These are phyloP conservation scores for Tricholomella constricta DNA, from an alignment of 768 basidiomycete species.

Conservation along the genomic window DNA sequence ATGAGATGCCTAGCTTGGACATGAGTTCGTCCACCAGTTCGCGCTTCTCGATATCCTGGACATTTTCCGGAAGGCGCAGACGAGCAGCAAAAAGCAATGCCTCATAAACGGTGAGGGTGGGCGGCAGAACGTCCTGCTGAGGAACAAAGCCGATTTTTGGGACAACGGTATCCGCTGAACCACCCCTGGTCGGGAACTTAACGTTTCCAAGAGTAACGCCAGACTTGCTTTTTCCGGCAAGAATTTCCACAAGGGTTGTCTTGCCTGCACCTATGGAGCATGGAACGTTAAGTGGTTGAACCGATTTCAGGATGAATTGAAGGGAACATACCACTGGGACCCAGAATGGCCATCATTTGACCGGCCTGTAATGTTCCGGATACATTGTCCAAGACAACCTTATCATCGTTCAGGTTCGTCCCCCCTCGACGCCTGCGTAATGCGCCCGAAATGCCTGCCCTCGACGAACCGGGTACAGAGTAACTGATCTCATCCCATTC, in stretches of 20 bases:
- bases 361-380: conserved; percentile 75
- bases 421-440: conserved; percentile 13
- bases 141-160: conserved; percentile 85
- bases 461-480: conserved; percentile 42
- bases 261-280: conserved; percentile 83
- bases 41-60: conserved; percentile 61
- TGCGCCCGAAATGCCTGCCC: conserved; percentile 13
- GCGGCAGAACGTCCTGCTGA: conserved; percentile 81
- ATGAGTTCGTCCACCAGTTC: conserved; percentile 71
- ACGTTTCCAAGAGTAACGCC: conserved; percentile 71
- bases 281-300: neutral
- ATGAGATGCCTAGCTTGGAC: conserved; percentile 73
- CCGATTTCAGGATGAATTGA: neutral
- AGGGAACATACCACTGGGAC: conserved; percentile 71
- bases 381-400: conserved; percentile 69
- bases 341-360: conserved; percentile 88
- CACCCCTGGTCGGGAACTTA: conserved; percentile 44
- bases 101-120: conserved; percentile 79
- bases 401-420: conserved; percentile 42
- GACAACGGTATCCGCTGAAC: conserved; percentile 18
- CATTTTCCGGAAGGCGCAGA: conserved; percentile 76
- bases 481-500: conserved; percentile 74
- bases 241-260: conserved; percentile 87
- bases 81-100: conserved; percentile 84
- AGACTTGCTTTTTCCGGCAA: conserved; percentile 81